A percentile compares a stretch with the other conserved stretches of the same genome.
Evolutionary conservation across 2,329 filamentous ascomycete species (phyloP).

Genomic region (Penicillium sp.): DNA sequence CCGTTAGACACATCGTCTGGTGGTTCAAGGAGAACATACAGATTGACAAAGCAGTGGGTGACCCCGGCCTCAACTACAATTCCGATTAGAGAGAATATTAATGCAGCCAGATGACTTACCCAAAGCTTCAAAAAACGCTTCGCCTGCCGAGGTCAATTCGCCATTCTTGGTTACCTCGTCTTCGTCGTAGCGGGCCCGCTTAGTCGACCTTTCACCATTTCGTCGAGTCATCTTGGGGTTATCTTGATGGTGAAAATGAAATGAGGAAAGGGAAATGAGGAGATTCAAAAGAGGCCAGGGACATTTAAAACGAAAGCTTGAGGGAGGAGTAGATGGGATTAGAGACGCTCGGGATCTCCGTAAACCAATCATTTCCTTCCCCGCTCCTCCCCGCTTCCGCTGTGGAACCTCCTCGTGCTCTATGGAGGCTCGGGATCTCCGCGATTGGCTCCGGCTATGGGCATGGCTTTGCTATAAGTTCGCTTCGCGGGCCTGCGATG

Average conservation of each 20-base stretch:
- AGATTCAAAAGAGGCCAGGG: not conserved
- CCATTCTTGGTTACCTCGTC: not conserved
- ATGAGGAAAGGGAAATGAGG: not conserved
- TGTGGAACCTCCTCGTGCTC: too few species aligned
- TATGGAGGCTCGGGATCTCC: not conserved
- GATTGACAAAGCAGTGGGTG: constrained; percentile 48
- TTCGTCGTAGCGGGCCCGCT: constrained; percentile 8
- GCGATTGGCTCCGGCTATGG: not conserved
- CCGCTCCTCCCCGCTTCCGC: not conserved
- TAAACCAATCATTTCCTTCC: not conserved
- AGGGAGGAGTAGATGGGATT: not conserved
- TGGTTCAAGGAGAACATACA: constrained; percentile 19
- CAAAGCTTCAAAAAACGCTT: constrained; percentile 22
- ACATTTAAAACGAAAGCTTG: not conserved
- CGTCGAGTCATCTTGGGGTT: not conserved
- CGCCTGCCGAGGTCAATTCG: constrained; percentile 12
- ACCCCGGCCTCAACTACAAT: constrained; percentile 26
- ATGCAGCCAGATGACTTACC: constrained; percentile 2
- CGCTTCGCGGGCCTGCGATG: too few species aligned
- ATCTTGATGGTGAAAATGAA: not conserved
- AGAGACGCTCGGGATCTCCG: not conserved
- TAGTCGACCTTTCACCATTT: not conserved
- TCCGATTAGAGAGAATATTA: not conserved
- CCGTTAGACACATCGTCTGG: not conserved
- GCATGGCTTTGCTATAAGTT: too few species aligned